These are phyloP conservation scores for Leptographium wingfieldii DNA, from an alignment of 2,329 filamentous ascomycete species.

Conservation along the genomic window DNA sequence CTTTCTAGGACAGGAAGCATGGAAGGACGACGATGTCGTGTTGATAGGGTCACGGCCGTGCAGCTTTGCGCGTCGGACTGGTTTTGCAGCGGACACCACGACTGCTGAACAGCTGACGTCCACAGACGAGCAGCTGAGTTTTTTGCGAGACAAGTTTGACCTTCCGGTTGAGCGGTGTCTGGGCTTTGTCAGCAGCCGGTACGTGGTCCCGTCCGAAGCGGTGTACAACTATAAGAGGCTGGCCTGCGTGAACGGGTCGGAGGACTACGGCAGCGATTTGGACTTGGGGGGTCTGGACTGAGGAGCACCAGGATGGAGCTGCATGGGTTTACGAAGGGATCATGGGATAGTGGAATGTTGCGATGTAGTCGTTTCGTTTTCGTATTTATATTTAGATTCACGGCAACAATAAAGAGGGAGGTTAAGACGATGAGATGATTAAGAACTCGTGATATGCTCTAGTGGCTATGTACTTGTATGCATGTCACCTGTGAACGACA, in stretches of 20 bases:
- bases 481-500: not conserved
- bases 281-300: no score
- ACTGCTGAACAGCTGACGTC: not conserved
- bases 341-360: no score
- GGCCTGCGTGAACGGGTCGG: not conserved
- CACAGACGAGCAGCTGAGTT: not conserved
- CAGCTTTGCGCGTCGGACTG: not conserved
- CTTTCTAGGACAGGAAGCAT: no score
- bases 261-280: no score
- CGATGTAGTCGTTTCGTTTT: not conserved
- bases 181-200: not conserved
- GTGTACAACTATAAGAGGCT: not conserved
- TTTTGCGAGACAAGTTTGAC: not conserved
- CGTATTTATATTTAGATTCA: not conserved
- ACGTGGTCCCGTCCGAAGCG: not conserved
- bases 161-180: slow-evolving; percentile 1
- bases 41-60: not conserved
- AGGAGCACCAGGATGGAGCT: no score
- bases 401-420: not conserved
- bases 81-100: not conserved
- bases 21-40: not conserved
- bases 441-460: not conserved
- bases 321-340: no score
- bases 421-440: not conserved
- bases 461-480: not conserved